These are phyloP conservation scores for Cystofilobasidium capitatum DNA, from an alignment of 768 basidiomycete genomes.

Conservation along the genomic window DNA sequence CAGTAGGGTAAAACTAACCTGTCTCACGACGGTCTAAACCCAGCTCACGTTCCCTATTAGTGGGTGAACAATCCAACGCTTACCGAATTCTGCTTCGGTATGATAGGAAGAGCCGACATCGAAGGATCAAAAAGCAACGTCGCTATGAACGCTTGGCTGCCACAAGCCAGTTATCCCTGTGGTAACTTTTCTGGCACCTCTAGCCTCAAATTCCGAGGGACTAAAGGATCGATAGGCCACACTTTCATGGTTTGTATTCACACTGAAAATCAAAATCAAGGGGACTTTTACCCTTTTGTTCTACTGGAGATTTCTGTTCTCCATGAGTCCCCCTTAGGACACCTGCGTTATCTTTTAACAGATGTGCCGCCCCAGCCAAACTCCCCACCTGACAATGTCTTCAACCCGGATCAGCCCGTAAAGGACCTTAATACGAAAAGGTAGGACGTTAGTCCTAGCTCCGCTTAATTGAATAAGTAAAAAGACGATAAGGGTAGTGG, in stretches of 20 bases:
- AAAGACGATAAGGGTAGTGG: slow-evolving; percentile 71
- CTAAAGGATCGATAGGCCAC: slow-evolving; percentile 76
- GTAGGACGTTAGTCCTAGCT: slow-evolving; percentile 61
- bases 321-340: slow-evolving; percentile 69
- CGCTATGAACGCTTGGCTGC: slow-evolving; percentile 75
- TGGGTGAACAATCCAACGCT: slow-evolving; percentile 74
- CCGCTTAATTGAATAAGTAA: slow-evolving; percentile 69
- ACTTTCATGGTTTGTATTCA: slow-evolving; percentile 73
- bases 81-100: slow-evolving; percentile 70
- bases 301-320: slow-evolving; percentile 72
- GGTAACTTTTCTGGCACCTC: slow-evolving; percentile 73
- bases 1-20: slow-evolving; percentile 80
- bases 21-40: slow-evolving; percentile 75
- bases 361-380: slow-evolving; percentile 74
- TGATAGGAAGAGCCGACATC: slow-evolving; percentile 74
- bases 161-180: slow-evolving; percentile 73
- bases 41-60: slow-evolving; percentile 71
- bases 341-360: slow-evolving; percentile 71
- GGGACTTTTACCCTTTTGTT: slow-evolving; percentile 71
- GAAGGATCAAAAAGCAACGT: slow-evolving; percentile 75
- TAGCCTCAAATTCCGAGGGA: slow-evolving; percentile 67
- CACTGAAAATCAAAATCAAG: slow-evolving; percentile 75
- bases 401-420: slow-evolving; percentile 58
- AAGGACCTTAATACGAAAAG: slow-evolving; percentile 63
- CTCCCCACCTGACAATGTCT: slow-evolving; percentile 73